Evolutionary conservation across 2,329 filamentous ascomycete species (phyloP).

Genomic region (Sclerotinia sclerotiorum): DNA sequence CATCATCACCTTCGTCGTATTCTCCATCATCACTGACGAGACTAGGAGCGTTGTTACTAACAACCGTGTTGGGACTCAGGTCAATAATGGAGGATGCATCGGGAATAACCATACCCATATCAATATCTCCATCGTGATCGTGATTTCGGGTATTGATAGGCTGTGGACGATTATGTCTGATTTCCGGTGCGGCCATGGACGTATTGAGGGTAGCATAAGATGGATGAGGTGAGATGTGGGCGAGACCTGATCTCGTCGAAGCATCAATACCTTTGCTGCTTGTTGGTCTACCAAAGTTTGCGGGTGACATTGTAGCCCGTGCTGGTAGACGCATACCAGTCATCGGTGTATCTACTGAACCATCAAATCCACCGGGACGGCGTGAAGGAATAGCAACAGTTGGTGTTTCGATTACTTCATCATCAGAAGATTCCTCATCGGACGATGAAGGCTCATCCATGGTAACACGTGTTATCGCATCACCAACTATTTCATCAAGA

Average conservation of each 20-base stretch:
- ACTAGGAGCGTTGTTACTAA: slow-evolving; percentile 75
- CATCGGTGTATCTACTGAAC: slow-evolving; percentile 39
- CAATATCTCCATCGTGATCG: slow-evolving; percentile 38
- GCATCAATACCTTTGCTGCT: slow-evolving; percentile 57
- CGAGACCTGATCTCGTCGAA: slow-evolving; percentile 40
- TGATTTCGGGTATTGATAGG: slow-evolving; percentile 25
- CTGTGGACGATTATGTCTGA: slow-evolving; percentile 24
- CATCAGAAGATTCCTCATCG: slow-evolving; percentile 56
- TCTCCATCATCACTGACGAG: slow-evolving; percentile 79
- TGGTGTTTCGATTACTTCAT: slow-evolving; percentile 47
- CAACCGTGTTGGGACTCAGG: slow-evolving; percentile 66
- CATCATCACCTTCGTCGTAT: slow-evolving; percentile 69
- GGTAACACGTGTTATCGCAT: slow-evolving; percentile 56
- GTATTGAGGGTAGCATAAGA: slow-evolving; percentile 40
- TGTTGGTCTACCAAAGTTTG: slow-evolving; percentile 49
- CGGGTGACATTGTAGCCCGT: slow-evolving; percentile 55
- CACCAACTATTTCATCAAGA: slow-evolving; percentile 59
- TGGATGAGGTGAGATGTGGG: slow-evolving; percentile 45
- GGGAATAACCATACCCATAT: slow-evolving; percentile 43
- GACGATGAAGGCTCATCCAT: slow-evolving; percentile 51
- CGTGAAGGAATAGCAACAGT: slow-evolving; percentile 34
- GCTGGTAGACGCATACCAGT: slow-evolving; percentile 58
- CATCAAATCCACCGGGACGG: slow-evolving; percentile 42
- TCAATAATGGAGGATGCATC: slow-evolving; percentile 57
- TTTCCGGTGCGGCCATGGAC: slow-evolving; percentile 30